Conservation (phyloP, 1,284 basidiomycete species). For the Termitomyces sp. region DNA sequence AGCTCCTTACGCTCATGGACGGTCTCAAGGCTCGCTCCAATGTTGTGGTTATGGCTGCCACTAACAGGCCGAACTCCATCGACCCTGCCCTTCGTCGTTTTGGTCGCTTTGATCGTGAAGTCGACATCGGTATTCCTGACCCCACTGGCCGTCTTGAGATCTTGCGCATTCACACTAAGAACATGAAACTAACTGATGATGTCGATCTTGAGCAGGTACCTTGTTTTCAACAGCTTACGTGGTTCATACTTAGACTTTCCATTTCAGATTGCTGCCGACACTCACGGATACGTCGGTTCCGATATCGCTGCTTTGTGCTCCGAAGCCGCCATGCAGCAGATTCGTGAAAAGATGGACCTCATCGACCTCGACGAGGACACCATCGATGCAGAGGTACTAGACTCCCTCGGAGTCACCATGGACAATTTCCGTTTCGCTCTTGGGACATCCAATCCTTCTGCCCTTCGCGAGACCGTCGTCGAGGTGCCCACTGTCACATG, state of each 20-base stretch:
- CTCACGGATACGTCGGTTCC: slow-evolving; percentile 98
- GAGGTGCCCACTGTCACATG: slow-evolving; percentile 87
- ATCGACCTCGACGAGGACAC: slow-evolving; percentile 93
- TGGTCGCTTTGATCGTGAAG: slow-evolving; percentile 98
- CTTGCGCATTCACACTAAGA: slow-evolving; percentile 98
- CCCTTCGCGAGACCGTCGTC: slow-evolving; percentile 93
- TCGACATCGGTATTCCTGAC: slow-evolving; percentile 99
- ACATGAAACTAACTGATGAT: slow-evolving; percentile 99
- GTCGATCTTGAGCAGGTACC: slow-evolving; percentile 92
- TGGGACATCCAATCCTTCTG: slow-evolving; percentile 93
- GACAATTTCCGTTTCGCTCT: slow-evolving; percentile 98
- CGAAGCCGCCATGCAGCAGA: slow-evolving; percentile 98
- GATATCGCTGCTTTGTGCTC: slow-evolving; percentile 96
- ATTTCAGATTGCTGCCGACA: slow-evolving; percentile 89
- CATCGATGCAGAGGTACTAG: slow-evolving; percentile 95
- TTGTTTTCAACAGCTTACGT: neutral
- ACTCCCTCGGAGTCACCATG: slow-evolving; percentile 95
- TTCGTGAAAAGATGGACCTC: slow-evolving; percentile 96
- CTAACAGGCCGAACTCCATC: slow-evolving; percentile 98
- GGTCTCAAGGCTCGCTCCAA: slow-evolving; percentile 98
- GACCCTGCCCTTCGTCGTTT: slow-evolving; percentile 97
- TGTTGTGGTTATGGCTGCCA: slow-evolving; percentile 99
- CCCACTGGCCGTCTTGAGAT: slow-evolving; percentile 98
- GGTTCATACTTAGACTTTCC: slow-evolving; percentile 6
- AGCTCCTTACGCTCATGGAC: slow-evolving; percentile 98